Base-by-base conservation (phyloP, 2,329 filamentous ascomycete genomes). In the Aspergillus sp. region DNA sequence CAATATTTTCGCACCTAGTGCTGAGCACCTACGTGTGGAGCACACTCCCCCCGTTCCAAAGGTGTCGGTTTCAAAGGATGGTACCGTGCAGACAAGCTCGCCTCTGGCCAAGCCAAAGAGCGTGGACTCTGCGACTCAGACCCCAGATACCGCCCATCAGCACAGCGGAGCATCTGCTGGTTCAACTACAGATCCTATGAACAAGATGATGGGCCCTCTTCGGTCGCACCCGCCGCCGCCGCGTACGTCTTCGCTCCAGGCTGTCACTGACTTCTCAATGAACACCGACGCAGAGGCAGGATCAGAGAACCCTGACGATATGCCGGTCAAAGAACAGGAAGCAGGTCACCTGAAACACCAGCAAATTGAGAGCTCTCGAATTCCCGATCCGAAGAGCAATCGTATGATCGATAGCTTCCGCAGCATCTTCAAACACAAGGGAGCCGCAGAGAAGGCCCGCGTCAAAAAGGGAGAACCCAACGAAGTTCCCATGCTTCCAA, bases 381-480 rank as follows among this genome's bases (percentile, higher is more conserved):
- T 49, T 7, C 45, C 49, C n/a, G 52, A 53, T 7, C 48, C 54
- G 1, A 49, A 41, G 29, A 50, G 51, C 41, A 53, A 33, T 12
- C 46, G 52, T 9, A 49, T 51, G 30, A 32, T 53, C 9, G 56
- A 44, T 27, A 50, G 52, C 27, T 48, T 59, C 41, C 56, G 54
- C 3, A 55, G 47, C 42, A 57, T 58, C 2, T 54, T 57, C 41
- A 56, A 52, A 35, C 33, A 44, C 33, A 51, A 49, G 26, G 32
- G 32, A 6, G 26, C 38, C 10, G 10, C 39, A 7, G 50, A 53
- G 3, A 54, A 53, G 19, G 42, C 27, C 12, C 48, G 42, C 5
- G 10, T 7, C 9, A 47, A 39, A 29, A 52, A 46, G 10, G 38
- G 45, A 7, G 43, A 51, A 7, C 10, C 12, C 5, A 33, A 48